Base-by-base conservation (phyloP, 1,284 basidiomycete species). In the Cerrena zonata region DNA sequence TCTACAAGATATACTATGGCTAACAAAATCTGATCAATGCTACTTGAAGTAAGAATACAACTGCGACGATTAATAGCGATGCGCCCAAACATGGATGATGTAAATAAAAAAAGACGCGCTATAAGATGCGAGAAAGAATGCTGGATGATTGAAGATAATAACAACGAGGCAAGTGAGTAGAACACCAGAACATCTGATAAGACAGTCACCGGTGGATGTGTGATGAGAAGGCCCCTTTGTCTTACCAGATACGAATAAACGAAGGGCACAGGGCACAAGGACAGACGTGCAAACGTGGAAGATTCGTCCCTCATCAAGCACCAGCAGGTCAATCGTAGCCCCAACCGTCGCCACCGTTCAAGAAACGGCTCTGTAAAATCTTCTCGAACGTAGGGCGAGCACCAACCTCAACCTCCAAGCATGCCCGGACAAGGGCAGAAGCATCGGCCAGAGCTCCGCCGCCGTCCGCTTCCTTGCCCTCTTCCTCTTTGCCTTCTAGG, bases 391-490 rank as follows among this genome's bases (percentile, higher is more conserved):
- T 84, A n/a, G 92, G 93, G 36, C 90, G 77, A 10, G 78, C 77
- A 37, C 66, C 64, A 21, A 89, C 77, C 24, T 89, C 83, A 13
- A 94, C 76, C 58, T 80, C 79, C 36, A 95, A 73, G 64, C 92
- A 95, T 27, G 84, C 84, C 48, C 79, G 72, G 27, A 94, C 89
- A 47, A 95, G 77, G 37, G 80, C 82, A 36, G 86, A 86, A 4
- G 88, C 91, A 61, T 94, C 90, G 11, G 80, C 82, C 19, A 94
- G 73, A 2, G 81, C 76, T n/a, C 89, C 86, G 22, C 90, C 91
- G 2, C 88, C 88, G 61, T 92, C 89, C 3, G 63, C 53, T 65
- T 91, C 89, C 65, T 84, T 76, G 10, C 86, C 88, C 2, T 86
- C 85, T 40, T 59, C 64, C 61, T 85, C 84, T 59, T 82, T 85